Evolutionary conservation across 2,329 filamentous ascomycete genomes (phyloP).

Genomic region (Alternaria metachromatica): DNA sequence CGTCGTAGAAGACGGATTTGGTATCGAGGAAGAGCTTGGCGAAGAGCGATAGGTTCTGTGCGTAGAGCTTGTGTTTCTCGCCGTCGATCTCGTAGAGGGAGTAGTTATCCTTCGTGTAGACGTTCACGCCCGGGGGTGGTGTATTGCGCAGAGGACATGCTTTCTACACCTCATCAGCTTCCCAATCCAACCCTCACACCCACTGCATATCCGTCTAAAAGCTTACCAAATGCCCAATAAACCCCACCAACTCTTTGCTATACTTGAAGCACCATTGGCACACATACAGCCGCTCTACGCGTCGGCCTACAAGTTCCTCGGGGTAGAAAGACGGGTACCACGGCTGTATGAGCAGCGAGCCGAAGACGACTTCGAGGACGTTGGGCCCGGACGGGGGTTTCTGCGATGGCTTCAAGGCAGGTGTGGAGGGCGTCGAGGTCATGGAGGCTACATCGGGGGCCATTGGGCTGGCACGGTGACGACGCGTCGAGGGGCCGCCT

Average conservation of each 20-base stretch:
- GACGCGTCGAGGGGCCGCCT: slow-evolving; percentile 7
- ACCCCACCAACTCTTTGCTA: slow-evolving; percentile 62
- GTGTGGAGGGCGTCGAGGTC: slow-evolving; percentile 22
- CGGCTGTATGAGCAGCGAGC: slow-evolving; percentile 81
- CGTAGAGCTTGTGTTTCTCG: slow-evolving; percentile 84
- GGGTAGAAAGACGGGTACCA: slow-evolving; percentile 94
- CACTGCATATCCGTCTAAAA: not conserved
- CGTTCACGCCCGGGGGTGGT: slow-evolving; percentile 69
- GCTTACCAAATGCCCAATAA: slow-evolving; percentile 52
- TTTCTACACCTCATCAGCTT: slow-evolving; percentile 42
- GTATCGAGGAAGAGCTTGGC: slow-evolving; percentile 98
- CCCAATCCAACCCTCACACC: not conserved
- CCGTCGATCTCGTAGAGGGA: slow-evolving; percentile 93
- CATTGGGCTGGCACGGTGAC: slow-evolving; percentile 21
- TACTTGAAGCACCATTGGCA: slow-evolving; percentile 97
- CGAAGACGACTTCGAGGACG: slow-evolving; percentile 85
- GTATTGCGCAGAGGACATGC: slow-evolving; percentile 51
- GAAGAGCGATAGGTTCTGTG: slow-evolving; percentile 94
- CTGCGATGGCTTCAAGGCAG: slow-evolving; percentile 16
- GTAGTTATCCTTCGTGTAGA: slow-evolving; percentile 82
- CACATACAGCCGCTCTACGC: slow-evolving; percentile 71
- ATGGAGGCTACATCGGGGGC: slow-evolving; percentile 28
- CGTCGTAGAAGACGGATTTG: slow-evolving; percentile 98
- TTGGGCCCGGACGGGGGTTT: slow-evolving; percentile 66
- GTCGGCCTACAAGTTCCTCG: slow-evolving; percentile 63